phyloP scores from a whole-genome alignment of 129 eudicot species.

The Flaveria bidentis region DNA sequence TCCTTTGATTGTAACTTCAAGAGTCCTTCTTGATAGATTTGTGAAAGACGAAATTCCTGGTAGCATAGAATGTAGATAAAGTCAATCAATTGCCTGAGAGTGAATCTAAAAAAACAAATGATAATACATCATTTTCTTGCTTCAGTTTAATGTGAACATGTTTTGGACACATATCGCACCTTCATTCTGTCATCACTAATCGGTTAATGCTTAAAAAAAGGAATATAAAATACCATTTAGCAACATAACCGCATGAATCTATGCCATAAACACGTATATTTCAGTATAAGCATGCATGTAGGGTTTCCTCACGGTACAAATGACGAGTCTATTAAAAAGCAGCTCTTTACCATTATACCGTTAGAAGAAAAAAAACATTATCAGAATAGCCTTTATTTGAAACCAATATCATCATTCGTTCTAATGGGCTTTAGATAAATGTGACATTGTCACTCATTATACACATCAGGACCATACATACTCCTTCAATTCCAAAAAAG shows the following conservation, averaged over 20 bases:
- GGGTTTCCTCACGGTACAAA: background rate
- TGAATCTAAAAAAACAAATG: background rate
- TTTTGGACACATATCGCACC: background rate
- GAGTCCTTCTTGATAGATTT: slow-evolving; percentile 93
- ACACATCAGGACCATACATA: background rate
- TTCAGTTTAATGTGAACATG: too few species aligned
- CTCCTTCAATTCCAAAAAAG: too few species aligned
- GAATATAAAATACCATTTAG: slow-evolving; percentile 1
- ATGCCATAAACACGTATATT: slow-evolving; percentile 7
- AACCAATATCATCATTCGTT: background rate
- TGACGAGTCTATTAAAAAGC: background rate
- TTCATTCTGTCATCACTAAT: background rate
- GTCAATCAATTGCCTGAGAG: slow-evolving; percentile 20
- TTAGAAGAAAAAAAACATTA: background rate
- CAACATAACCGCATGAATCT: background rate
- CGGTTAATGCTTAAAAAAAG: background rate
- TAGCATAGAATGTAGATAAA: slow-evolving; percentile 17
- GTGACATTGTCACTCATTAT: background rate
- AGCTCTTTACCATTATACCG: background rate
- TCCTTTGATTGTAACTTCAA: slow-evolving; percentile 75
- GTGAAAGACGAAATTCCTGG: slow-evolving; percentile 89
- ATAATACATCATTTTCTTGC: background rate
- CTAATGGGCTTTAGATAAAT: background rate
- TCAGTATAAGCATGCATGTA: slow-evolving; percentile 5
- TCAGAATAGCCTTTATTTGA: too few species aligned